These are phyloP conservation scores for Microsporum audouinii DNA, from an alignment of 2,329 filamentous ascomycete genomes.

Conservation along the genomic window DNA sequence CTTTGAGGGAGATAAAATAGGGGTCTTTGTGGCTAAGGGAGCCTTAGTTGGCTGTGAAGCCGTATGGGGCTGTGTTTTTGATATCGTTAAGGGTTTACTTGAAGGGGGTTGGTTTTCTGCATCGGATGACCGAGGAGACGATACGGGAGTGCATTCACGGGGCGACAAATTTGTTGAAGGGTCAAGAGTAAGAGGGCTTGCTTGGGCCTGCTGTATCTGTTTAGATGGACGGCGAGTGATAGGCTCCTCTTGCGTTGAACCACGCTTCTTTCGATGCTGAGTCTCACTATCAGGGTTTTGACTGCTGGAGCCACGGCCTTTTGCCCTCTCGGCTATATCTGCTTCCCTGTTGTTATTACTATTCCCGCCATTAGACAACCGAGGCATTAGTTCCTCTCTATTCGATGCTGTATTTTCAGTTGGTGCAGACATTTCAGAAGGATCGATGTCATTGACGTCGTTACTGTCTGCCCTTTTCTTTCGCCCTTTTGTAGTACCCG, in stretches of 20 bases:
- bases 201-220: not conserved
- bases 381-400: not conserved
- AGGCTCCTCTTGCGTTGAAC: not conserved
- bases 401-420: not conserved
- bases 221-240: not conserved
- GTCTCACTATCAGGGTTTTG: not conserved
- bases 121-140: conserved; percentile 64
- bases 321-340: not conserved
- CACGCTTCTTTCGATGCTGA: not conserved
- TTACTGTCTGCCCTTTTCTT: conserved; percentile 2
- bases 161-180: conserved; percentile 13
- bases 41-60: conserved; percentile 29
- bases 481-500: conserved; percentile 1
- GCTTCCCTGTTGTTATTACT: not conserved
- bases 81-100: conserved; percentile 44
- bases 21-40: conserved; percentile 35
- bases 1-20: conserved; percentile 48
- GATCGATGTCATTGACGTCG: not conserved
- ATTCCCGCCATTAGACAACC: not conserved
- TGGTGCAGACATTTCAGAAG: not conserved
- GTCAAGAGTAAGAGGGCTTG: not conserved
- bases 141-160: conserved; percentile 46
- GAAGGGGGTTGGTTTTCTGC: conserved; percentile 70
- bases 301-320: not conserved
- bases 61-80: conserved; percentile 25